Evolutionary conservation across 2,329 filamentous ascomycete species (phyloP), one percentile per base, ranked within the genome.

Genomic region (Coniella lustricola): DNA sequence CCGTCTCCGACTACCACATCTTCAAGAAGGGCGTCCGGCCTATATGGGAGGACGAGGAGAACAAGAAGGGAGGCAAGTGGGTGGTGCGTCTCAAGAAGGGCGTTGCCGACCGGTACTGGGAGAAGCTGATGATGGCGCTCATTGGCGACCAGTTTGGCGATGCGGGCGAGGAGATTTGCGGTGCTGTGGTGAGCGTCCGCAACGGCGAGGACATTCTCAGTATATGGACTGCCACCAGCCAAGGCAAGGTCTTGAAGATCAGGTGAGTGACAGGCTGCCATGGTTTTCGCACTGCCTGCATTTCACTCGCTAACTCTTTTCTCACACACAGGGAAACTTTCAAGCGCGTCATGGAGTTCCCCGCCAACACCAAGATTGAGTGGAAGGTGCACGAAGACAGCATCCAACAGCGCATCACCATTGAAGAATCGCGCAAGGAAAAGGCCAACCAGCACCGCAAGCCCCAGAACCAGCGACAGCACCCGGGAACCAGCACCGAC

Each of bases 11-110:
- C 68, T 98, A 96, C 64, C 93, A 98, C 65, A 84, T 98, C 52
- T 98, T 98, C 75, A 95, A 93, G 69, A 90, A 93, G 63, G 91
- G 90, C 47, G 90, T 98, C 53, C 83, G 93, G 52, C 93, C 93
- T 18, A 93, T 98, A 59, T 98, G 93, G 93, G 93, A 98, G 67
- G 93, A 98, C 59, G 90, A 95, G 40, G 89, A 94, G 64, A 98
- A 98, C 71, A 93, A 89, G 67, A 85, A 84, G 57, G 93, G 93
- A 47, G 93, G 93, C 44, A 98, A 98, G 71, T 98, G 91, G 91
- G 90, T 96, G 56, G 84, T 98, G 64, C 80, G 91, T 56, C 73
- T 98, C 64, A 96, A 95, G 79, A 98, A 98, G 75, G 93, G 93
- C 21, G 88, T 98, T 17, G 88, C 89, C 16, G 93, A 97, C 67